Evolutionary conservation across 805 yeast species (phyloP).

Genomic region (Myxozyma sirexii): DNA sequence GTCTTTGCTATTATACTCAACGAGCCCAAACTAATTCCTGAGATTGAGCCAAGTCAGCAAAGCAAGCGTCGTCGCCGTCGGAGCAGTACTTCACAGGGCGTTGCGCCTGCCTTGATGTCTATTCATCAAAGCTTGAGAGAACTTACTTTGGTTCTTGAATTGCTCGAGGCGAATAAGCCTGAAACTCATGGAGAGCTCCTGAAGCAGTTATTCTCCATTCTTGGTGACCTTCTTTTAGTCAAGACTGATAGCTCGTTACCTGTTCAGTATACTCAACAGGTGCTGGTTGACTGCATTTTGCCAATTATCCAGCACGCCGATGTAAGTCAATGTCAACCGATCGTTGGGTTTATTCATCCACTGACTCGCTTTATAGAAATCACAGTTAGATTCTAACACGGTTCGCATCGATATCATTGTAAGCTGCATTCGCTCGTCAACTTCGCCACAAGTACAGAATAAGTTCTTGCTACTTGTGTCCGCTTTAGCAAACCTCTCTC

Average conservation of each 20-base stretch:
- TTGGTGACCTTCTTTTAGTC: slow-evolving; percentile 54
- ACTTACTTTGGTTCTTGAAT: slow-evolving; percentile 76
- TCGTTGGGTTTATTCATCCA: neutral
- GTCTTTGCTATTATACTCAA: slow-evolving; percentile 47
- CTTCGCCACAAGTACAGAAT: slow-evolving; percentile 94
- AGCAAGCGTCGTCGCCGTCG: slow-evolving; percentile 79
- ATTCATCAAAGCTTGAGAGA: slow-evolving; percentile 47
- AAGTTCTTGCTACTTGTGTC: slow-evolving; percentile 81
- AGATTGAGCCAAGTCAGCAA: slow-evolving; percentile 12
- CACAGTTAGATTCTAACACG: slow-evolving; percentile 58
- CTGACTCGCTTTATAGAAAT: slow-evolving; percentile 7
- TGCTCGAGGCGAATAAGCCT: slow-evolving; percentile 57
- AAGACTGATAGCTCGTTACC: slow-evolving; percentile 92
- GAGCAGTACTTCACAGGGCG: slow-evolving; percentile 65
- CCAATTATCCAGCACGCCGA: slow-evolving; percentile 56
- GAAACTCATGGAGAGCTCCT: slow-evolving; percentile 39
- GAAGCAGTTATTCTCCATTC: slow-evolving; percentile 43
- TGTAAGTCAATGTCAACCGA: slow-evolving; percentile 35
- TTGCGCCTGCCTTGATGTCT: slow-evolving; percentile 7
- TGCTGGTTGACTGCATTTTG: slow-evolving; percentile 83
- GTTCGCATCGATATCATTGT: slow-evolving; percentile 89
- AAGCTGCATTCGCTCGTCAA: slow-evolving; percentile 83
- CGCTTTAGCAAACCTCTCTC: slow-evolving; percentile 82
- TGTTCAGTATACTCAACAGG: slow-evolving; percentile 86
- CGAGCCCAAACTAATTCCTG: slow-evolving; percentile 12